These are phyloP conservation scores for Peniophora sp. DNA, from an alignment of 1,284 basidiomycete species.

Conservation along the genomic window DNA sequence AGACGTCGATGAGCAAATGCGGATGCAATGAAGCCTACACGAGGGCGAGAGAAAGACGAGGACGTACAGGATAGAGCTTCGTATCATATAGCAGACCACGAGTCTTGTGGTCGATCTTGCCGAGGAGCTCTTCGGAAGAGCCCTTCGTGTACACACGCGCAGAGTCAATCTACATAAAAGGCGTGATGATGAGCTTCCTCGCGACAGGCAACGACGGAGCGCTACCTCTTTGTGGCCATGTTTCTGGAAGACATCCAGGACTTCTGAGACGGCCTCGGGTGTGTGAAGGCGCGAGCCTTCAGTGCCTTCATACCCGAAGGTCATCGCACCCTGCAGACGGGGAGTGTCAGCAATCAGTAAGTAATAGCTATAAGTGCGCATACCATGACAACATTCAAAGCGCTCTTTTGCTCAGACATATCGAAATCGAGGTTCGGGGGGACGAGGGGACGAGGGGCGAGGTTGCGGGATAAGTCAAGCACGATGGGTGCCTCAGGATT, in stretches of 20 bases:
- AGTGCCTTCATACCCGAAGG: slow-evolving; percentile 19
- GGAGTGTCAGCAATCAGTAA: neutral
- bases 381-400: slow-evolving; percentile 35
- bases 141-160: slow-evolving; percentile 42
- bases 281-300: slow-evolving; percentile 40
- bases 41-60: neutral
- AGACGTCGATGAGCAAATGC: too few species aligned
- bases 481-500: too few species aligned
- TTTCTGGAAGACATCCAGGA: slow-evolving; percentile 47
- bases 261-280: slow-evolving; percentile 40
- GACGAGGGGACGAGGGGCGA: too few species aligned
- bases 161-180: slow-evolving; percentile 36
- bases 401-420: slow-evolving; percentile 21
- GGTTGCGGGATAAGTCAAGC: too few species aligned
- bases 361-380: slow-evolving; percentile 2
- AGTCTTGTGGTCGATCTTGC: slow-evolving; percentile 28
- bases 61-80: slow-evolving; percentile 27
- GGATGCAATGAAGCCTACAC: neutral
- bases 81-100: slow-evolving; percentile 35
- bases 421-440: neutral
- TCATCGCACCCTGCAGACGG: slow-evolving; percentile 22
- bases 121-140: slow-evolving; percentile 40
- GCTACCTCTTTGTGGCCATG: slow-evolving; percentile 47
- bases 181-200: neutral
- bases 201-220: neutral